phyloP scores from a whole-genome alignment of 139 green algal genomes.

The Tetraselmis chui region DNA sequence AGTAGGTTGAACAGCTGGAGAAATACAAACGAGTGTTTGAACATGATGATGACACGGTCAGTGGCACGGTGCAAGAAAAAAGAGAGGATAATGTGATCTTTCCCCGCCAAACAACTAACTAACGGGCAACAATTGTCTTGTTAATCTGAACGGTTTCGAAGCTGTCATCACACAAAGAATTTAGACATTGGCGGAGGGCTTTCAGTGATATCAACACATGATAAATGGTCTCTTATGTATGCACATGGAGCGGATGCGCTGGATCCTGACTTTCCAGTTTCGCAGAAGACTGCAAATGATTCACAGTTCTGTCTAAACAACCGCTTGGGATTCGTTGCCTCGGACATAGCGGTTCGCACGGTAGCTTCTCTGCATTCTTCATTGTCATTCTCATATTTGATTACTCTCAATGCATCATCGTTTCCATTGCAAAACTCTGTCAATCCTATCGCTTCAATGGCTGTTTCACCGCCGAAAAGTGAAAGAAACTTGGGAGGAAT shows the following conservation, averaged over 20 bases:
- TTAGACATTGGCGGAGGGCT: neutral
- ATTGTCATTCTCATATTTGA: neutral
- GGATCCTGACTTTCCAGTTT: neutral
- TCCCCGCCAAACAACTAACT: too few species aligned
- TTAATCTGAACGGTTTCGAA: too few species aligned
- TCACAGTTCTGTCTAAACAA: neutral
- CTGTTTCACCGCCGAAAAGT: neutral
- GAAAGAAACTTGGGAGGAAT: neutral
- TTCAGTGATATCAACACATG: neutral
- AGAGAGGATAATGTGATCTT: too few species aligned
- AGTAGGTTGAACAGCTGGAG: too few species aligned
- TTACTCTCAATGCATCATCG: constrained; percentile 1
- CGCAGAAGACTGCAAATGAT: neutral
- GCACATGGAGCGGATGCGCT: neutral
- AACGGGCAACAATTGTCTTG: too few species aligned
- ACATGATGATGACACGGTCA: too few species aligned
- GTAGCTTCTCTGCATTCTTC: neutral
- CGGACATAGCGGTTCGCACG: neutral
- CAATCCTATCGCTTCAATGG: neutral
- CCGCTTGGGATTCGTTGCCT: neutral
- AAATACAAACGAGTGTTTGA: too few species aligned
- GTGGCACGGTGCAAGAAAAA: too few species aligned
- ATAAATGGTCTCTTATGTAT: neutral
- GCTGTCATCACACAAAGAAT: neutral
- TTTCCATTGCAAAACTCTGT: neutral